A percentile compares a stretch with the other conserved stretches of the same genome.
Conservation (phyloP, 1,284 basidiomycete species). For the Takashimella tepidaria region DNA sequence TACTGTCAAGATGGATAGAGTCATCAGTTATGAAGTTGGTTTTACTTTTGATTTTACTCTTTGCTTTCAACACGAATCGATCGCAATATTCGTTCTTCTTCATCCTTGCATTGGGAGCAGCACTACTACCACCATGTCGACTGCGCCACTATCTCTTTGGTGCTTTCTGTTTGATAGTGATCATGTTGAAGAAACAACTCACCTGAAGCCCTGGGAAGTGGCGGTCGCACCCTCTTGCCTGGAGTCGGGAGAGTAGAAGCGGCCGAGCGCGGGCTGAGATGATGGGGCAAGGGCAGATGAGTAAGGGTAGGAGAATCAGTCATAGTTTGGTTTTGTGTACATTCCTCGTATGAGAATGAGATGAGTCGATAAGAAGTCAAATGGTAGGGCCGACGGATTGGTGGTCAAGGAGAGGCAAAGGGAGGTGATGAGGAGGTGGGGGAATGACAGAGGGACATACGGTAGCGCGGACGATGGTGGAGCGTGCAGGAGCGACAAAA, state of each 20-base stretch:
- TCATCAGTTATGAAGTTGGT: not conserved
- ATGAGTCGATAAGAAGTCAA: not conserved
- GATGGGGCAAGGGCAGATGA: not conserved
- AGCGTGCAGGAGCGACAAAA: slow-evolving; percentile 11
- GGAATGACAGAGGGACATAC: slow-evolving; percentile 7
- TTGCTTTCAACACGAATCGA: not conserved
- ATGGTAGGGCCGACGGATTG: not conserved
- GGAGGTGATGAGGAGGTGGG: not conserved
- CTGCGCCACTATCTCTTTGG: not conserved
- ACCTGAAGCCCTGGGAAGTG: slow-evolving; percentile 39
- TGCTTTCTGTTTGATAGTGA: not conserved
- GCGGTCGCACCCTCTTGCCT: slow-evolving; percentile 39
- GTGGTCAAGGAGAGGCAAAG: not conserved
- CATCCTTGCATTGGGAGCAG: not conserved
- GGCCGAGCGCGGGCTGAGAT: slow-evolving; percentile 26
- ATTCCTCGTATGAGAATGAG: not conserved
- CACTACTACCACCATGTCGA: not conserved
- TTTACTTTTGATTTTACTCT: not conserved
- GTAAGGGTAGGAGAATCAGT: not conserved
- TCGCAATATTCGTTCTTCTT: not conserved
- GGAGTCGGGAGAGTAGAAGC: slow-evolving; percentile 36
- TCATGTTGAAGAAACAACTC: slow-evolving; percentile 14
- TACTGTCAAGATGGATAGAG: slow-evolving; percentile 13
- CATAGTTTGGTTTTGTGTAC: not conserved
- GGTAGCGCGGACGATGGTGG: slow-evolving; percentile 18